Evolutionary conservation across 306 rosid genomes (phyloP), one percentile per base, ranked within the genome.

Genomic region (Crotalaria pallida): DNA sequence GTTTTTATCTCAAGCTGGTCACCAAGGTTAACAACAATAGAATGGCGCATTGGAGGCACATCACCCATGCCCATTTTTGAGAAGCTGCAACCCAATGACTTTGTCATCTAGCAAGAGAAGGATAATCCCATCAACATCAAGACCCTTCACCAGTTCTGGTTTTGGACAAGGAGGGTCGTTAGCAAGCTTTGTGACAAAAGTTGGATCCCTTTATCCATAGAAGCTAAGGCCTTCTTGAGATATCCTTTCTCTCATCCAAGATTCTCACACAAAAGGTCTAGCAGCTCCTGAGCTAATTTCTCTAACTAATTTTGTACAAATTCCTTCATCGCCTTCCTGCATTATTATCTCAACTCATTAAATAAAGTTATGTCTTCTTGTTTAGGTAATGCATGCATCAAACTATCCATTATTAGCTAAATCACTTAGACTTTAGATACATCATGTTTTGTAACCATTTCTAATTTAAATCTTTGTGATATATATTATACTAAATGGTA

Each of bases 41-140:
- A 89, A 75, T 89, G 93, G 59, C 90, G 91, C 82, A 89, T 78
- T 1, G 93, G 96, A 0, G 96, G 96, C 4, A 89, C 96, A 63
- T 85, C 8, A 89, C 63, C 96, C 96, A 89, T 73, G 22, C 0
- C 73, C 92, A 38, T 83, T 90, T 52, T 87, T 89, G 50, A 85
- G 89, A 18, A 89, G 84, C 74, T 89, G 96, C 22, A 89, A 85
- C 12, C 92, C 96, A 52, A 90, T 77, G 52, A 89, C 92, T 72
- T 85, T 87, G 82, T 89, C 89, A 29, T 87, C 96, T 55, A 87
- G 96, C 80, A 89, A 89, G 43, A 89, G 88, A 4, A 89, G 83
- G 77, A 89, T 81, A 31, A 89, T 71, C 17, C 96, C 96, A 3
- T 92, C 96, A 1, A 92, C 96, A 49, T 89, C 96, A 44, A 87